These are phyloP conservation scores for Microbotryum lychnidis-dioicae DNA, from an alignment of 1,284 basidiomycete species.

Conservation along the genomic window DNA sequence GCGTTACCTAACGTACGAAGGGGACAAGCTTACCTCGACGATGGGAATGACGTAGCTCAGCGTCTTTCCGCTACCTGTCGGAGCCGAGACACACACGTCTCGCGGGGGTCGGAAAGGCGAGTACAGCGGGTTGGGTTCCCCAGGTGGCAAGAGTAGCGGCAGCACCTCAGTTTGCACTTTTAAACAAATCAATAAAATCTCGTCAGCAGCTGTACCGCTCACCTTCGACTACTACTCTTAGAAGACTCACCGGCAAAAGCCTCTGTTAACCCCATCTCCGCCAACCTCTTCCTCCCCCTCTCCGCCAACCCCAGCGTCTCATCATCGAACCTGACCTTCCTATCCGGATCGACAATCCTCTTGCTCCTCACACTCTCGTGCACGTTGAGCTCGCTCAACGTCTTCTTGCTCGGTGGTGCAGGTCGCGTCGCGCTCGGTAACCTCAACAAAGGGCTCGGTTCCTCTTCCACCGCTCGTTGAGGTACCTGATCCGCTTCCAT, in stretches of 20 bases:
- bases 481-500: neutral
- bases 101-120: slow-evolving; percentile 59
- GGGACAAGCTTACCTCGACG: slow-evolving; percentile 56
- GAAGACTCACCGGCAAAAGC: slow-evolving; percentile 71
- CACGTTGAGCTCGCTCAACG: slow-evolving; percentile 65
- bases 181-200: neutral
- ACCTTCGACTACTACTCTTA: neutral
- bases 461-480: neutral
- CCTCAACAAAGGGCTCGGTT: slow-evolving; percentile 15
- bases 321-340: slow-evolving; percentile 47
- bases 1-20: neutral
- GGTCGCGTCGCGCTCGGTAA: slow-evolving; percentile 67
- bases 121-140: slow-evolving; percentile 50
- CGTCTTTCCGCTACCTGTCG: slow-evolving; percentile 95
- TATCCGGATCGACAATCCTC: slow-evolving; percentile 57
- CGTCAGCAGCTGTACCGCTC: neutral
- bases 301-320: slow-evolving; percentile 51
- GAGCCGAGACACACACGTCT: slow-evolving; percentile 93
- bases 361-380: slow-evolving; percentile 65
- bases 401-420: slow-evolving; percentile 58
- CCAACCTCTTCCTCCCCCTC: slow-evolving; percentile 55
- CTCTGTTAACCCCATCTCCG: slow-evolving; percentile 65
- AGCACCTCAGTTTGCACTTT: slow-evolving; percentile 74
- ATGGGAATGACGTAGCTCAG: slow-evolving; percentile 89
- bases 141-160: slow-evolving; percentile 58